Conservation (phyloP, 2,329 filamentous ascomycete species). For the Boeremia exigua region DNA sequence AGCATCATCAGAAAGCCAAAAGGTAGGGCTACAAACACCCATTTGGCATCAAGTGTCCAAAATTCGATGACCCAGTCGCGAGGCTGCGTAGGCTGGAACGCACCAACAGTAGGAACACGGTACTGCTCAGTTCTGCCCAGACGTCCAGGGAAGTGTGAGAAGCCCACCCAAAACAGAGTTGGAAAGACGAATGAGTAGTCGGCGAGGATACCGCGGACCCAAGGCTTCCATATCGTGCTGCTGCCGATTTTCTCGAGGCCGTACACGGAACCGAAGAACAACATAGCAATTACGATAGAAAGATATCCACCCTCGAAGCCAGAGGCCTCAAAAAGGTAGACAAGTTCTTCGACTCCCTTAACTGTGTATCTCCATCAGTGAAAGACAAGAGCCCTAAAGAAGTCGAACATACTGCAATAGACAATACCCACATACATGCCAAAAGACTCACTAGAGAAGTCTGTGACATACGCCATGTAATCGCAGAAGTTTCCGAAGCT, state of each 20-base stretch:
- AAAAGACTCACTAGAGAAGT: slow-evolving; percentile 62
- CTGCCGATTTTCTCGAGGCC: slow-evolving; percentile 57
- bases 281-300: slow-evolving; percentile 57
- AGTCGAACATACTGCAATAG: slow-evolving; percentile 54
- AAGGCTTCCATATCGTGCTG: slow-evolving; percentile 54
- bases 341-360: slow-evolving; percentile 63
- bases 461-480: slow-evolving; percentile 65
- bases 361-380: slow-evolving; percentile 41
- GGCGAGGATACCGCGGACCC: slow-evolving; percentile 55
- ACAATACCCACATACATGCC: slow-evolving; percentile 64
- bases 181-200: slow-evolving; percentile 58
- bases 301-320: slow-evolving; percentile 55
- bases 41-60: slow-evolving; percentile 59
- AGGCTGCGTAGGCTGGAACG: slow-evolving; percentile 56
- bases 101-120: slow-evolving; percentile 51
- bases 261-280: slow-evolving; percentile 60
- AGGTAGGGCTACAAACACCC: slow-evolving; percentile 61
- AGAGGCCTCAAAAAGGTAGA: slow-evolving; percentile 56
- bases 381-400: too few species aligned
- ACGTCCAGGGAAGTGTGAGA: slow-evolving; percentile 58
- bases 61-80: slow-evolving; percentile 60
- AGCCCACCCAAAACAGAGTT: slow-evolving; percentile 62
- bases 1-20: slow-evolving; percentile 62
- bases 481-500: slow-evolving; percentile 61
- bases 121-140: slow-evolving; percentile 52